These are phyloP conservation scores for Ustilago cynodontis DNA, from an alignment of 1,284 basidiomycete species.

Conservation along the genomic window DNA sequence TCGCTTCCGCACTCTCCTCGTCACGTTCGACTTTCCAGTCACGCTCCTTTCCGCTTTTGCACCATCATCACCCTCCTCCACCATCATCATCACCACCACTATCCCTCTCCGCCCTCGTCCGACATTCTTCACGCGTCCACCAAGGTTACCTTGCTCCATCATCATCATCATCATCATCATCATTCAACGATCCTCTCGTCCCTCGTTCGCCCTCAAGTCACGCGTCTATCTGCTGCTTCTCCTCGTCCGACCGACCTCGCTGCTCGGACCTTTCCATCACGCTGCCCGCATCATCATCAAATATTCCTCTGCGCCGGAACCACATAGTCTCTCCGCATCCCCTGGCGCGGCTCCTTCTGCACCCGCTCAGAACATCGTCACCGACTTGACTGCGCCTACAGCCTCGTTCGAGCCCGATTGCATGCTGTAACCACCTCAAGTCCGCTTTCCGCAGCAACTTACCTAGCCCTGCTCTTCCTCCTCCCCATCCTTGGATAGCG, in stretches of 20 bases:
- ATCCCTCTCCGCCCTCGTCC: background rate
- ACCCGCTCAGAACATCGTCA: background rate
- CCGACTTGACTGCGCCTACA: background rate
- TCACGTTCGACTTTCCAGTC: background rate
- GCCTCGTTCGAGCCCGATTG: no score
- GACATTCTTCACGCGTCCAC: conserved; percentile 4
- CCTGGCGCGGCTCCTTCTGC: background rate
- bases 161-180: no score
- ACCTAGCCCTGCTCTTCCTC: background rate
- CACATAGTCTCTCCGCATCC: background rate
- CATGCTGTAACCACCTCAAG: background rate
- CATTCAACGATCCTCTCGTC: background rate
- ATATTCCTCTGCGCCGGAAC: background rate
- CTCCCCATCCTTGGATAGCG: background rate
- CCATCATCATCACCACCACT: background rate
- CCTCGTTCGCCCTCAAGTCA: background rate
- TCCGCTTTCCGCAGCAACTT: background rate
- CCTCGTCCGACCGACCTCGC: background rate
- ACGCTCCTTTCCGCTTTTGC: conserved; percentile 6
- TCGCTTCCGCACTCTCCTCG: background rate
- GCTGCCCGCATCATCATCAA: background rate
- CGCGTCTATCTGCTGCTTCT: background rate
- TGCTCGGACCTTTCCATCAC: background rate
- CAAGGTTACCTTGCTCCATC: background rate
- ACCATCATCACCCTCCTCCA: background rate